Percentiles rank a stretch among this genome's conserved stretches.
These are phyloP conservation scores for Boletus barrowsii DNA, from an alignment of 768 basidiomycete genomes.

Conservation along the genomic window DNA sequence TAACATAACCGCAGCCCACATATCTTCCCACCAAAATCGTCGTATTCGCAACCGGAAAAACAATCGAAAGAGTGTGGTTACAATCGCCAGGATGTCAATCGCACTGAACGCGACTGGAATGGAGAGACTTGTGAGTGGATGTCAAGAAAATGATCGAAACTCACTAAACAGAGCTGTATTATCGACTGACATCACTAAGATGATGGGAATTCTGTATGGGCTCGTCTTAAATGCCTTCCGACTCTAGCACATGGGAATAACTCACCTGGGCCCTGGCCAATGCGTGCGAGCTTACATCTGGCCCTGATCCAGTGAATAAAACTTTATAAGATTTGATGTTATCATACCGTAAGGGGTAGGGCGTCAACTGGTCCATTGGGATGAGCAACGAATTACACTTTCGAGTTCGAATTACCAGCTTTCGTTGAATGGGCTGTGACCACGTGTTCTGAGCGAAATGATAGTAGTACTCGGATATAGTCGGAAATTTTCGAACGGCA, in stretches of 20 bases:
- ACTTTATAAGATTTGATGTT: background rate
- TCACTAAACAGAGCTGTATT: background rate
- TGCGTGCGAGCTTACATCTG: background rate
- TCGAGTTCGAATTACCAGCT: no score
- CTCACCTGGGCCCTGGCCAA: background rate
- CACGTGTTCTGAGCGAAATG: no score
- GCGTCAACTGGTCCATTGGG: background rate
- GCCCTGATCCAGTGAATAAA: background rate
- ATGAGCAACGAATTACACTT: no score
- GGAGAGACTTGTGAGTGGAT: background rate
- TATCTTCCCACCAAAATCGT: slow-evolving; percentile 25
- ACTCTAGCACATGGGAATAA: background rate
- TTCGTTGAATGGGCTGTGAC: no score
- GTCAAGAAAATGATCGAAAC: background rate
- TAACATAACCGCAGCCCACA: slow-evolving; percentile 16
- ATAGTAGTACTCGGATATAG: no score
- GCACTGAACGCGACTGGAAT: slow-evolving; percentile 3
- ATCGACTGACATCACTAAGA: background rate
- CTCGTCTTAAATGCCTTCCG: background rate
- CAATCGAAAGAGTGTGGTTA: slow-evolving; percentile 15
- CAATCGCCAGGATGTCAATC: background rate
- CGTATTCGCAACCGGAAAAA: slow-evolving; percentile 13
- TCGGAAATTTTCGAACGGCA: no score
- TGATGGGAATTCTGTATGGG: background rate
- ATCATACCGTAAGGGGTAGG: no score